A percentile compares a stretch with the other conserved stretches of the same genome.
Evolutionary conservation across 164 flowering plant species (phyloP).

Genomic region (Litsea cubeba): DNA sequence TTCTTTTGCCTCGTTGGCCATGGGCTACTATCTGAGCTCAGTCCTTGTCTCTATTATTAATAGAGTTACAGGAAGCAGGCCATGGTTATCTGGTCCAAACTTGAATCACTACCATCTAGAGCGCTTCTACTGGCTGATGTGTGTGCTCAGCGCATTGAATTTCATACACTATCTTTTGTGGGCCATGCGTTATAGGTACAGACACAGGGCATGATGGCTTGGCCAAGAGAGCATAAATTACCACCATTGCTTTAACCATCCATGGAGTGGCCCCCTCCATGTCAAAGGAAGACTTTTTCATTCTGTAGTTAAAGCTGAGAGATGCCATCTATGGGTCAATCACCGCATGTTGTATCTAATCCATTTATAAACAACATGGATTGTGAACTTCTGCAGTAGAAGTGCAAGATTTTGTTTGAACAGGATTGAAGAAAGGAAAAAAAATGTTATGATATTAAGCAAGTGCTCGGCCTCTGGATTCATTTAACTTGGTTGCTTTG

Average conservation of each 20-base stretch:
- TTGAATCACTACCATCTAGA: constrained; percentile 75
- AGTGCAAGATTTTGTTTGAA: too few species aligned
- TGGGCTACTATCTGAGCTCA: constrained; percentile 86
- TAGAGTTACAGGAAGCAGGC: constrained; percentile 32
- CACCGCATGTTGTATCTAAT: too few species aligned
- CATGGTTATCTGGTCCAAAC: constrained; percentile 69
- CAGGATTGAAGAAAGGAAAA: too few species aligned
- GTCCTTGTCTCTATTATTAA: constrained; percentile 65
- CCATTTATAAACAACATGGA: too few species aligned
- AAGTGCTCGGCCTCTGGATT: too few species aligned
- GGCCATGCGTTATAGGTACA: constrained; percentile 64
- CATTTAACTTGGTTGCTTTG: too few species aligned
- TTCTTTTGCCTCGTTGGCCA: constrained; percentile 73
- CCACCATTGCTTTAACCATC: too few species aligned
- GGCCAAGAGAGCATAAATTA: neutral
- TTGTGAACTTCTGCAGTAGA: too few species aligned
- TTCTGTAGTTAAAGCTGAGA: too few species aligned
- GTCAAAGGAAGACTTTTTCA: neutral
- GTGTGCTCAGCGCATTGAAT: constrained; percentile 58
- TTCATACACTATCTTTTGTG: constrained; percentile 66
- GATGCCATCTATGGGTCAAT: too few species aligned
- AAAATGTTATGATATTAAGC: too few species aligned
- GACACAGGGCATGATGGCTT: neutral
- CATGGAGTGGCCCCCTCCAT: neutral
- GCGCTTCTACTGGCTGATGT: constrained; percentile 76